phyloP scores from a whole-genome alignment of 2,329 filamentous ascomycete genomes.

The Aureobasidium sp. region DNA sequence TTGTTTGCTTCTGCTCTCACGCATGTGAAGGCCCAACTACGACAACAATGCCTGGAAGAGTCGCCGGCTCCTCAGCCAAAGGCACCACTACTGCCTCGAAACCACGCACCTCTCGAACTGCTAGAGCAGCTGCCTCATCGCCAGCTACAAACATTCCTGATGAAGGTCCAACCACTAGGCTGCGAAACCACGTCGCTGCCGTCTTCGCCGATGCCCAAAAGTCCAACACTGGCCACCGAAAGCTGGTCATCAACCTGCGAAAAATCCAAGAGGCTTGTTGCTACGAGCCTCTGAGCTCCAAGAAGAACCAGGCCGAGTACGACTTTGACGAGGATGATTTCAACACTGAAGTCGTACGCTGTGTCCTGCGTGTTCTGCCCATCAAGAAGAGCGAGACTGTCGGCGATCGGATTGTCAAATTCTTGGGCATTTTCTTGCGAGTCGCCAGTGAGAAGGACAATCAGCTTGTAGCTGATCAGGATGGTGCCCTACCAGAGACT shows the following conservation, averaged over 20 bases:
- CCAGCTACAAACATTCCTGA: slow-evolving; percentile 50
- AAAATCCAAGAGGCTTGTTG: slow-evolving; percentile 85
- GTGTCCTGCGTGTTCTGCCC: slow-evolving; percentile 71
- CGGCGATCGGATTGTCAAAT: slow-evolving; percentile 78
- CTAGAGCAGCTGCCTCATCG: slow-evolving; percentile 23
- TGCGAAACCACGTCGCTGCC: slow-evolving; percentile 65
- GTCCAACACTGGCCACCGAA: slow-evolving; percentile 83
- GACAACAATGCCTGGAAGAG: slow-evolving; percentile 27
- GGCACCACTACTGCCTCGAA: slow-evolving; percentile 15
- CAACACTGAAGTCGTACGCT: slow-evolving; percentile 77
- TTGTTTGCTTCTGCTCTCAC: not conserved
- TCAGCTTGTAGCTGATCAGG: slow-evolving; percentile 54
- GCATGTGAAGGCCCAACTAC: not conserved
- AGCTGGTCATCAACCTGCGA: slow-evolving; percentile 76
- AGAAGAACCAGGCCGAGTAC: slow-evolving; percentile 48
- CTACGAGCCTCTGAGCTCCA: slow-evolving; percentile 46
- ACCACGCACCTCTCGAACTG: slow-evolving; percentile 16
- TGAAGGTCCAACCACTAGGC: slow-evolving; percentile 61
- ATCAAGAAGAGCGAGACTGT: slow-evolving; percentile 88
- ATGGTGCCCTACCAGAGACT: slow-evolving; percentile 69
- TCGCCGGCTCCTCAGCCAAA: slow-evolving; percentile 18
- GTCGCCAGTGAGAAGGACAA: slow-evolving; percentile 62
- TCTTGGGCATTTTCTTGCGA: slow-evolving; percentile 78
- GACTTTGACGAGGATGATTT: slow-evolving; percentile 82
- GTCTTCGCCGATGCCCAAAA: slow-evolving; percentile 62